phyloP scores from a whole-genome alignment of 148 eudicot genomes.

The Arbutus unedo region DNA sequence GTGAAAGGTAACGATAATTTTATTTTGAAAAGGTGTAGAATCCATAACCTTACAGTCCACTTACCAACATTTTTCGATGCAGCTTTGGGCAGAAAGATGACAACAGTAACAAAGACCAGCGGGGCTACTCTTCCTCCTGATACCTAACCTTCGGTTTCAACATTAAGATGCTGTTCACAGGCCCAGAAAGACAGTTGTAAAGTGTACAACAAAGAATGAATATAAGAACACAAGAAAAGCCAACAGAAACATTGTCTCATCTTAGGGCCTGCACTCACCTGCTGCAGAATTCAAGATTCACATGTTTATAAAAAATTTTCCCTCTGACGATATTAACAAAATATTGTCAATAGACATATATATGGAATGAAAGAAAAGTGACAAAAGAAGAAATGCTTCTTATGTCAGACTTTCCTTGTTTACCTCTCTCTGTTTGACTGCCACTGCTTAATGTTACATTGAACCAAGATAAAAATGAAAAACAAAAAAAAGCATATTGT shows the following conservation, averaged over 20 bases:
- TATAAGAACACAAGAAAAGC: background rate
- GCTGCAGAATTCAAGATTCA: background rate
- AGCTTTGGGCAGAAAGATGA: constrained; percentile 8
- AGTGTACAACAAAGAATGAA: background rate
- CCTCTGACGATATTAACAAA: background rate
- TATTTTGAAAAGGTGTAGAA: background rate
- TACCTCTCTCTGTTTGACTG: background rate
- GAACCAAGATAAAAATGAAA: background rate
- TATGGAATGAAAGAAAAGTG: background rate
- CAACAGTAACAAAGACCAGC: background rate
- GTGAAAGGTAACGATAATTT: constrained; percentile 2
- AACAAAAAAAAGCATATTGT: background rate
- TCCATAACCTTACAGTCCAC: background rate
- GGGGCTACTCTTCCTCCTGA: constrained; percentile 24
- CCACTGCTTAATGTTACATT: background rate
- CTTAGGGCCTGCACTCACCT: background rate
- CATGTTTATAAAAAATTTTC: background rate
- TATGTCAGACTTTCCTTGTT: background rate
- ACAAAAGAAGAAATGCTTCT: background rate
- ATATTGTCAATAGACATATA: background rate
- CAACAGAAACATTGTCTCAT: background rate
- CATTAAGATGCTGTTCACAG: background rate
- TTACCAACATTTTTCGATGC: constrained; percentile 13
- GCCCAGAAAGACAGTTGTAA: background rate
- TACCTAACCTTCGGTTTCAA: constrained; percentile 4